A percentile compares a stretch with the other conserved stretches of the same genome.
Conservation (phyloP, 495 filamentous ascomycete genomes). For the Collariella sp. region DNA sequence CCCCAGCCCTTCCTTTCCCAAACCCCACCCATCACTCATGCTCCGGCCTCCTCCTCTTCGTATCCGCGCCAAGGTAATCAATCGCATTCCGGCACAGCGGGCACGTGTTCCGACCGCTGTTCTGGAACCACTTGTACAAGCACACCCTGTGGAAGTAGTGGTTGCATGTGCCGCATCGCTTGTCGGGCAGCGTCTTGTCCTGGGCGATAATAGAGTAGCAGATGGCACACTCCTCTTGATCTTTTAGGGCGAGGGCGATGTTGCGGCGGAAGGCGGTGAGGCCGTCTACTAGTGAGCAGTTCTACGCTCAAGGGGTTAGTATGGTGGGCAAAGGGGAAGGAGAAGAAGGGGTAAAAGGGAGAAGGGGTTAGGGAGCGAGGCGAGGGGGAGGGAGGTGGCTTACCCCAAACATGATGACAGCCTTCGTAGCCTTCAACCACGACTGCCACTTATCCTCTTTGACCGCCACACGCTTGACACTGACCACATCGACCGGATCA, state of each 20-base stretch:
- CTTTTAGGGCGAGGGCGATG: conserved; percentile 77
- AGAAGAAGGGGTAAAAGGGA: too few relatives aligned
- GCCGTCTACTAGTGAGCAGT: conserved; percentile 76
- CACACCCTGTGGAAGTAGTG: conserved; percentile 86
- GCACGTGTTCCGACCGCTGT: conserved; percentile 79
- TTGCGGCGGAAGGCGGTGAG: conserved; percentile 75
- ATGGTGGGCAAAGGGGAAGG: not conserved
- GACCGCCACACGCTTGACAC: conserved; percentile 74
- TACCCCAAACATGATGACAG: conserved; percentile 81
- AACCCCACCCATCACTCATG: conserved; percentile 7
- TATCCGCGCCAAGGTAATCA: conserved; percentile 45
- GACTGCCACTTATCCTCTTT: conserved; percentile 82
- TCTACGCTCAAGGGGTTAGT: conserved; percentile 32
- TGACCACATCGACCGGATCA: conserved; percentile 62
- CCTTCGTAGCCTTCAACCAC: conserved; percentile 79
- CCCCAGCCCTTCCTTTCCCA: not conserved
- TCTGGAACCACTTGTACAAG: conserved; percentile 93
- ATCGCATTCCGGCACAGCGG: conserved; percentile 84
- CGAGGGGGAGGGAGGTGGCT: conserved; percentile 10
- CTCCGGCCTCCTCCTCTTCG: conserved; percentile 18
- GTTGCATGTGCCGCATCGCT: conserved; percentile 86
- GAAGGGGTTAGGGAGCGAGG: too few relatives aligned
- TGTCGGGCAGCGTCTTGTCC: conserved; percentile 82
- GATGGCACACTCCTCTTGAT: conserved; percentile 91
- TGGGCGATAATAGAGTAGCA: conserved; percentile 88